Percentiles rank a stretch among this genome's conserved stretches.
phyloP scores from a whole-genome alignment of 441 rosid genomes.

The Rhodomyrtus psidioides region DNA sequence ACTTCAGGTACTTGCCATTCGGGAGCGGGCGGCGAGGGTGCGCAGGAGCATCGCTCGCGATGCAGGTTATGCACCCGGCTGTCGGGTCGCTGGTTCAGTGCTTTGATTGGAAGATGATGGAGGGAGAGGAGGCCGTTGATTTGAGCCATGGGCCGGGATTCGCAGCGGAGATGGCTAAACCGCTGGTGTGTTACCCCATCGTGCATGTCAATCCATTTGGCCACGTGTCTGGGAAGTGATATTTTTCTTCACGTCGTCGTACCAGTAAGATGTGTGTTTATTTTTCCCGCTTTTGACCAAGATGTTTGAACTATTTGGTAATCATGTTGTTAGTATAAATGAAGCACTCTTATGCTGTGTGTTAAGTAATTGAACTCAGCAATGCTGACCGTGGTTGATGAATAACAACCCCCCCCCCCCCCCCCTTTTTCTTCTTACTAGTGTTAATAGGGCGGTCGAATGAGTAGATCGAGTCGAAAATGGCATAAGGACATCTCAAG shows the following conservation, averaged over 20 bases:
- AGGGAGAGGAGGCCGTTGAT: conserved; percentile 11
- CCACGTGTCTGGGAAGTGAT: background rate
- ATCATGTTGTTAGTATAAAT: background rate
- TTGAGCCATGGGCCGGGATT: conserved; percentile 17
- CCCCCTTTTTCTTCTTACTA: too few relatives aligned
- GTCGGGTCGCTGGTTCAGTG: conserved; percentile 29
- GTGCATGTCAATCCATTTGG: conserved; percentile 12
- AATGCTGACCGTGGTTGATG: background rate
- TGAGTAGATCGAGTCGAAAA: too few relatives aligned
- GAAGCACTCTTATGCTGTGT: background rate
- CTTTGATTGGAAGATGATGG: conserved; percentile 25
- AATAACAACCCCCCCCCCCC: too few relatives aligned
- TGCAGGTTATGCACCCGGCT: conserved; percentile 14
- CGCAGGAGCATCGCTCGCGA: conserved; percentile 23
- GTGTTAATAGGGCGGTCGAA: too few relatives aligned
- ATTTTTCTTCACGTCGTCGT: background rate
- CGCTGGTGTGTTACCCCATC: conserved; percentile 22
- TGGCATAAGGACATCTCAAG: too few relatives aligned
- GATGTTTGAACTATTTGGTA: background rate
- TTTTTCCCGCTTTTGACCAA: background rate
- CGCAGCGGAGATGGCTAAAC: conserved; percentile 15
- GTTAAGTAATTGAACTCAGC: background rate
- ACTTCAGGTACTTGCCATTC: conserved; percentile 24
- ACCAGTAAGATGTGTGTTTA: background rate
- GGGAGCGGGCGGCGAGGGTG: conserved; percentile 33